phyloP scores from a whole-genome alignment of 192 early-diverging fungal species.

The Entophlyctis helioformis region DNA sequence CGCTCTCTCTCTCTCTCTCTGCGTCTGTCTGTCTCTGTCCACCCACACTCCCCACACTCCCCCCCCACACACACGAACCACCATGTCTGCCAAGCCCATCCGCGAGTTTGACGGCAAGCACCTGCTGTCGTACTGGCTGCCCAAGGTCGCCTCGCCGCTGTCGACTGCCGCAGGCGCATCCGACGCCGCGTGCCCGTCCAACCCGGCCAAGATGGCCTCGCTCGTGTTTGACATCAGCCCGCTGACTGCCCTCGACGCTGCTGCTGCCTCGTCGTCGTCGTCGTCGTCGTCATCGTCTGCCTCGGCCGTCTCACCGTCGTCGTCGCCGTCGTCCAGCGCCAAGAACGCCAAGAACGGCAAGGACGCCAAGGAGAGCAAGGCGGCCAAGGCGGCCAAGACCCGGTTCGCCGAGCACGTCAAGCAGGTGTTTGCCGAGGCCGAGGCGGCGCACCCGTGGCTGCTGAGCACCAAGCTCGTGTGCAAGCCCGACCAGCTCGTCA shows the following conservation, averaged over 20 bases:
- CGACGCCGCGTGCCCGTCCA: constrained; percentile 30
- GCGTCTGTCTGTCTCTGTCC: too few species aligned
- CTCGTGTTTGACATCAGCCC: constrained; percentile 57
- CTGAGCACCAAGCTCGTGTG: constrained; percentile 73
- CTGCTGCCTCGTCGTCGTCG: too few species aligned
- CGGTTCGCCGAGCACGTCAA: constrained; percentile 36
- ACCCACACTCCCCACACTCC: not conserved
- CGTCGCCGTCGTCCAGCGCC: too few species aligned
- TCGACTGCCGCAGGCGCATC: constrained; percentile 4
- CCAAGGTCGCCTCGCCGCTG: constrained; percentile 41
- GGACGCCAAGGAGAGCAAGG: too few species aligned
- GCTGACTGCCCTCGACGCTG: too few species aligned
- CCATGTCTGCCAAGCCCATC: constrained; percentile 60
- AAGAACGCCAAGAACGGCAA: too few species aligned
- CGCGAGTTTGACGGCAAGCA: constrained; percentile 98
- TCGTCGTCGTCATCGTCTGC: too few species aligned
- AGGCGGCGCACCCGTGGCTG: constrained; percentile 78
- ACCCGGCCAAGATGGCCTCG: constrained; percentile 60
- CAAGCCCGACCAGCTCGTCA: constrained; percentile 98
- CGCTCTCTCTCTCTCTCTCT: too few species aligned
- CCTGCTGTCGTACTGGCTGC: constrained; percentile 81
- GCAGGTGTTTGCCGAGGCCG: constrained; percentile 54
- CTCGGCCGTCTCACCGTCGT: too few species aligned
- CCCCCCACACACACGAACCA: not conserved
- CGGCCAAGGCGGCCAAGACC: not conserved